A percentile compares a stretch with the other conserved stretches of the same genome.
phyloP scores from a whole-genome alignment of 495 filamentous ascomycete species.

The Tuber magnatum region DNA sequence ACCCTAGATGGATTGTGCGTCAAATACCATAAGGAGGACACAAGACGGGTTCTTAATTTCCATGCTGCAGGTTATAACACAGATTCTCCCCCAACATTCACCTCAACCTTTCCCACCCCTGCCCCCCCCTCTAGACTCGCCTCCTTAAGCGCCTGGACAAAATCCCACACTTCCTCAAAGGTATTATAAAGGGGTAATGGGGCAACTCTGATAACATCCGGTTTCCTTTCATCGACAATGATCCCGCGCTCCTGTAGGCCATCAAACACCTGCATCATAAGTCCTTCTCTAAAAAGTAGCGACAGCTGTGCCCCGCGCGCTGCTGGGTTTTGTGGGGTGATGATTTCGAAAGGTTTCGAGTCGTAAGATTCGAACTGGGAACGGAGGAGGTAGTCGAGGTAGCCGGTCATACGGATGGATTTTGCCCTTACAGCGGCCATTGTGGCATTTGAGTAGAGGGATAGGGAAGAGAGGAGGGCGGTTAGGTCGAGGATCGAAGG shows the following conservation, averaged over 20 bases:
- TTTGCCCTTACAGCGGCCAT: constrained; percentile 66
- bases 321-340: constrained; percentile 67
- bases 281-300: constrained; percentile 56
- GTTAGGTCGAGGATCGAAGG: constrained; percentile 60
- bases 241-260: constrained; percentile 62
- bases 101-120: neutral
- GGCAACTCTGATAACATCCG: constrained; percentile 86
- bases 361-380: constrained; percentile 22
- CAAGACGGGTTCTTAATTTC: neutral
- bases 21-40: neutral
- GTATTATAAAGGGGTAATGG: constrained; percentile 86
- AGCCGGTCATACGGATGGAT: constrained; percentile 67
- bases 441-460: constrained; percentile 66
- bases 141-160: constrained; percentile 57
- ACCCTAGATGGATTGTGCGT: neutral
- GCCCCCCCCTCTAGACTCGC: constrained; percentile 47
- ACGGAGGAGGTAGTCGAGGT: constrained; percentile 65
- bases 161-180: constrained; percentile 69
- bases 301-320: constrained; percentile 85
- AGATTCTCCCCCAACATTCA: constrained; percentile 1
- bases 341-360: constrained; percentile 58
- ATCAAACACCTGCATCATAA: constrained; percentile 64
- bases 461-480: constrained; percentile 66
- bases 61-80: neutral
- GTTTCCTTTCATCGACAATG: constrained; percentile 80